phyloP scores from a whole-genome alignment of 208 protist species.

The Wallacemonas sp. region DNA sequence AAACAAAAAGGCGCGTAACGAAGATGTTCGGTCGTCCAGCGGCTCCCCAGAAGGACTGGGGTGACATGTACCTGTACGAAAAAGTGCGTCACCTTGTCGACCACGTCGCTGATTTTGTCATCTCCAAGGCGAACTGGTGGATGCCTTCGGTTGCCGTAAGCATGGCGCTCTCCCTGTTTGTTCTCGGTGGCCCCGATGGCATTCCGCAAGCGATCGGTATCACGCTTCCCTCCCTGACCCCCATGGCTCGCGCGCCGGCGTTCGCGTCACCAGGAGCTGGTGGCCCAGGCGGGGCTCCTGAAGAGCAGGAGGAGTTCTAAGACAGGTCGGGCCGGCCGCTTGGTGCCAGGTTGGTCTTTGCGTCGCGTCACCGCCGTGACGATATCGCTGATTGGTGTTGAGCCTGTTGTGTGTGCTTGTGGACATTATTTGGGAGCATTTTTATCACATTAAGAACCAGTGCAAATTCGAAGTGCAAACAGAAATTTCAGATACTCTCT shows the following conservation, averaged over 20 bases:
- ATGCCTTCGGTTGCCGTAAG: slow-evolving; percentile 71
- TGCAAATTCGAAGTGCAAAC: too few relatives aligned
- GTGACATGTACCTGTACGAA: slow-evolving; percentile 86
- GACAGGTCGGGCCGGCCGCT: too few relatives aligned
- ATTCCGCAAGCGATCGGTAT: slow-evolving; percentile 49
- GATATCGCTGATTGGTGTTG: not conserved
- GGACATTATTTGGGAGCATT: slow-evolving; percentile 6
- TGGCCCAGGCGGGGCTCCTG: slow-evolving; percentile 28
- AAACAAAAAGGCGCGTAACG: slow-evolving; percentile 16
- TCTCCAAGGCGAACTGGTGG: slow-evolving; percentile 85
- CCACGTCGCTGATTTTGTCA: slow-evolving; percentile 70
- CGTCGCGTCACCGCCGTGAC: too few relatives aligned
- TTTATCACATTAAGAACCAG: slow-evolving; percentile 10
- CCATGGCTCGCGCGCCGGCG: slow-evolving; percentile 48
- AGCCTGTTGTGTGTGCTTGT: too few relatives aligned
- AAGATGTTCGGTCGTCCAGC: slow-evolving; percentile 77
- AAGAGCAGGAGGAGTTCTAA: slow-evolving; percentile 72
- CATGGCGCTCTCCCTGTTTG: slow-evolving; percentile 71
- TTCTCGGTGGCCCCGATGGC: slow-evolving; percentile 73
- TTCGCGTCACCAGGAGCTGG: slow-evolving; percentile 47
- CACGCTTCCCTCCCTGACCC: slow-evolving; percentile 43
- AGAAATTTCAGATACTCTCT: too few relatives aligned
- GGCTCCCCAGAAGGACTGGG: slow-evolving; percentile 77
- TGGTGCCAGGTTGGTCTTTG: too few relatives aligned
- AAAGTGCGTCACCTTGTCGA: slow-evolving; percentile 84